A percentile compares a stretch with the other conserved stretches of the same genome.
phyloP scores from a whole-genome alignment of 2,329 filamentous ascomycete genomes.

The Exophiala xenobiotica region DNA sequence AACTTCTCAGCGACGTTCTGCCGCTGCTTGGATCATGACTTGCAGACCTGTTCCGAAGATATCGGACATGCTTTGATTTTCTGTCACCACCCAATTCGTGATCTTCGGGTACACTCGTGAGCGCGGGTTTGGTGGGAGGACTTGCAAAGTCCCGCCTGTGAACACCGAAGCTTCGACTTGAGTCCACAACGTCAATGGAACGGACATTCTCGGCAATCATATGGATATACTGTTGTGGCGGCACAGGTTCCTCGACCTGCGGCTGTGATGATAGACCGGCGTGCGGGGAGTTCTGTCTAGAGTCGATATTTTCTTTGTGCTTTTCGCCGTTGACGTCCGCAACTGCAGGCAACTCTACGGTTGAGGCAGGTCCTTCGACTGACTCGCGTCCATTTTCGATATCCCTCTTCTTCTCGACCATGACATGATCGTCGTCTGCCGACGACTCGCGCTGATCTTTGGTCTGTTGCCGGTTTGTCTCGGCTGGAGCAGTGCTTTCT shows the following conservation, averaged over 20 bases:
- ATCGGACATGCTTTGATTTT: background rate
- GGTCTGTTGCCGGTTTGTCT: too few relatives aligned
- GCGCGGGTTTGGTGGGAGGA: slow-evolving; percentile 13
- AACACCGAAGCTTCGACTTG: slow-evolving; percentile 17
- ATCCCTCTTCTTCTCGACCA: too few relatives aligned
- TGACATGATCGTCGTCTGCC: too few relatives aligned
- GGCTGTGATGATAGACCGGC: background rate
- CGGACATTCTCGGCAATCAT: slow-evolving; percentile 7
- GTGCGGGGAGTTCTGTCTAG: background rate
- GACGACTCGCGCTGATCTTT: too few relatives aligned
- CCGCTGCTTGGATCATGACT: slow-evolving; percentile 13
- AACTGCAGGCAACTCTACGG: too few relatives aligned
- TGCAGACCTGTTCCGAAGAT: background rate
- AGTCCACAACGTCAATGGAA: slow-evolving; percentile 10
- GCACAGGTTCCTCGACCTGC: background rate
- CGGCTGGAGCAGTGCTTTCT: too few relatives aligned
- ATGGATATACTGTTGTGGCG: slow-evolving; percentile 9
- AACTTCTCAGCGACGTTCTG: background rate
- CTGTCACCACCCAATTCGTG: slow-evolving; percentile 8
- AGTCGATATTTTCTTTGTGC: background rate
- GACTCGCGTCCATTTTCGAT: too few relatives aligned
- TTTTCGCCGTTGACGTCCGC: too few relatives aligned
- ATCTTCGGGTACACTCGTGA: slow-evolving; percentile 20
- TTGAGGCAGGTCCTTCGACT: too few relatives aligned
- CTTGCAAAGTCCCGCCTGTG: slow-evolving; percentile 27